Percentiles rank a stretch among this genome's conserved stretches.
Conservation (phyloP, 148 eudicot genomes). For the Rhododendron griersonianum region DNA sequence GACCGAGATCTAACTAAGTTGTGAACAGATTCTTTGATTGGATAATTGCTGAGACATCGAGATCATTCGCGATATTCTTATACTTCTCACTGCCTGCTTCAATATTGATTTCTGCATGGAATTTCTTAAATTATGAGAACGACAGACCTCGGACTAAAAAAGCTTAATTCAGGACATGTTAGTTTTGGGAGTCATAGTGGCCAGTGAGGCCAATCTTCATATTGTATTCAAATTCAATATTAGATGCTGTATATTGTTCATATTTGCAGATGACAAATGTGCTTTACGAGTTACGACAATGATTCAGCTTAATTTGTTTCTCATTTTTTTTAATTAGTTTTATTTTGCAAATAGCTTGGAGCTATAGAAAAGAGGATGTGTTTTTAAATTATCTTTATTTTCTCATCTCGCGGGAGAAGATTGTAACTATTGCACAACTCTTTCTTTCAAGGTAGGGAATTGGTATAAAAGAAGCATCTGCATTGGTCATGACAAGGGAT, state of each 20-base stretch:
- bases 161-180: background rate
- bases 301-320: background rate
- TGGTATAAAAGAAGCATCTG: background rate
- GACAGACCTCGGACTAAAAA: background rate
- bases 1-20: background rate
- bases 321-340: background rate
- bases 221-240: background rate
- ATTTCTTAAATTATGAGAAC: background rate
- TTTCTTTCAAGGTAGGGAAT: background rate
- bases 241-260: background rate
- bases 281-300: background rate
- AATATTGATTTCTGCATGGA: background rate
- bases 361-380: background rate
- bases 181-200: background rate
- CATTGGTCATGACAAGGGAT: background rate
- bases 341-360: background rate
- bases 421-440: background rate
- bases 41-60: conserved; percentile 4
- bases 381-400: background rate
- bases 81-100: background rate
- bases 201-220: background rate
- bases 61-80: background rate
- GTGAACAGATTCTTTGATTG: conserved; percentile 11
- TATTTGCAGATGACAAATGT: background rate
- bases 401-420: background rate